Percentiles rank a stretch among this genome's conserved stretches.
Conservation (phyloP, 371 early-diverging fungal genomes). For the Rhizomucor pusillus region DNA sequence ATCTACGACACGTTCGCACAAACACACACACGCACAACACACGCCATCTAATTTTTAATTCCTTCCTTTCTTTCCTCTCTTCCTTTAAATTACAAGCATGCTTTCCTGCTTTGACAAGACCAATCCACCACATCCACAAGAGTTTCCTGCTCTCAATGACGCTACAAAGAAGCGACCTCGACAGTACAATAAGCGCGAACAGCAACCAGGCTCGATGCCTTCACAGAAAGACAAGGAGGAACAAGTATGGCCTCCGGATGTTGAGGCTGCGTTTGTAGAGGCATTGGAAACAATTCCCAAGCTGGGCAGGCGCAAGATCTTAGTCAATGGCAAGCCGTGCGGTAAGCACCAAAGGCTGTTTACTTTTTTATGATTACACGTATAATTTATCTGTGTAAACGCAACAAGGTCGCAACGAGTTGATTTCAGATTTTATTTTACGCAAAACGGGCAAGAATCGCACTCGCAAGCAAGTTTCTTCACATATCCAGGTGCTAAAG, state of each 20-base stretch:
- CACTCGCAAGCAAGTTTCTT: slow-evolving; percentile 75
- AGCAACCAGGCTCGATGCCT: slow-evolving; percentile 4
- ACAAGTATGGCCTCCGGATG: slow-evolving; percentile 73
- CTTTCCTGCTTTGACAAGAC: slow-evolving; percentile 17
- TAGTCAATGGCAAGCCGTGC: slow-evolving; percentile 64
- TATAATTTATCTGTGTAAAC: not conserved
- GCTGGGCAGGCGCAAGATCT: slow-evolving; percentile 56
- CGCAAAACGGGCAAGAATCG: slow-evolving; percentile 62
- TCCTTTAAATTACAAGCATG: slow-evolving; percentile 8
- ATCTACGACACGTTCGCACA: too few species aligned
- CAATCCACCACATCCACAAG: slow-evolving; percentile 3
- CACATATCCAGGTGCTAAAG: slow-evolving; percentile 75
- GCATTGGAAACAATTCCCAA: slow-evolving; percentile 60
- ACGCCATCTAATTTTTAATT: slow-evolving; percentile 1
- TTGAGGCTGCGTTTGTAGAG: slow-evolving; percentile 69
- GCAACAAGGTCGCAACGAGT: slow-evolving; percentile 62
- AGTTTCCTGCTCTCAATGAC: not conserved
- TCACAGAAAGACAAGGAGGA: slow-evolving; percentile 25
- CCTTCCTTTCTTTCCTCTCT: slow-evolving; percentile 1
- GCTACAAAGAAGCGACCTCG: not conserved
- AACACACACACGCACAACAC: not conserved
- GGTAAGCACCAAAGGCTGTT: too few species aligned
- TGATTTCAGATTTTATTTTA: slow-evolving; percentile 75
- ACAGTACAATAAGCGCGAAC: slow-evolving; percentile 3
- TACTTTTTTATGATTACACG: too few species aligned